phyloP scores from a whole-genome alignment of 768 basidiomycete species.

The Cyclocybe cylindracea region DNA sequence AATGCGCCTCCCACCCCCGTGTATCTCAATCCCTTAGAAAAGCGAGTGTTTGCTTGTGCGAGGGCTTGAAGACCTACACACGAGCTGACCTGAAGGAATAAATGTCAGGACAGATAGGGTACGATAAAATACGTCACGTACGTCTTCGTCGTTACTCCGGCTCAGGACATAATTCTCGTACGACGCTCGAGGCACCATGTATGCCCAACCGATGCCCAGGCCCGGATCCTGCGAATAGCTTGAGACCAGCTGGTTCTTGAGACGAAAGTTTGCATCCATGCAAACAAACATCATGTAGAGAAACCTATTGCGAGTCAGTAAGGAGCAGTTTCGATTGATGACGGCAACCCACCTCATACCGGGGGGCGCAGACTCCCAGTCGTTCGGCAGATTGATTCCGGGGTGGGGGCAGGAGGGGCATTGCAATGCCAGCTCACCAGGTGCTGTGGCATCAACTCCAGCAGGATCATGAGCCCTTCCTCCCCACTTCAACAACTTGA shows the following conservation, averaged over 20 bases:
- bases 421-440: neutral
- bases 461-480: slow-evolving; percentile 1
- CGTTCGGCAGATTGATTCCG: slow-evolving; percentile 5
- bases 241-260: slow-evolving; percentile 11
- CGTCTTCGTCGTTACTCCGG: slow-evolving; percentile 1
- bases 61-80: too few relatives aligned
- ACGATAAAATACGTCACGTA: too few relatives aligned
- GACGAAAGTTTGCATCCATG: too few relatives aligned
- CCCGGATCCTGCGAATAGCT: slow-evolving; percentile 6
- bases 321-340: neutral
- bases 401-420: slow-evolving; percentile 5
- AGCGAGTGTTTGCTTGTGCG: too few relatives aligned
- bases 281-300: slow-evolving; percentile 1
- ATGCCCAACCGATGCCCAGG: neutral
- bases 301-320: neutral
- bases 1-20: too few relatives aligned
- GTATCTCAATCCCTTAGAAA: too few relatives aligned
- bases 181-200: neutral
- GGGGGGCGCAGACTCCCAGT: neutral
- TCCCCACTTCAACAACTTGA: slow-evolving; percentile 8
- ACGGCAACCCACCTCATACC: neutral
- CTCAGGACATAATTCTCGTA: slow-evolving; percentile 6
- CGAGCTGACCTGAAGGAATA: too few relatives aligned
- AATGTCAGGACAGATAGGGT: too few relatives aligned
- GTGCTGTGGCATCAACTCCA: neutral